Evolutionary conservation across 2,329 filamentous ascomycete genomes (phyloP), one percentile per base, ranked within the genome.

Genomic region (Fusarium nygamai): DNA sequence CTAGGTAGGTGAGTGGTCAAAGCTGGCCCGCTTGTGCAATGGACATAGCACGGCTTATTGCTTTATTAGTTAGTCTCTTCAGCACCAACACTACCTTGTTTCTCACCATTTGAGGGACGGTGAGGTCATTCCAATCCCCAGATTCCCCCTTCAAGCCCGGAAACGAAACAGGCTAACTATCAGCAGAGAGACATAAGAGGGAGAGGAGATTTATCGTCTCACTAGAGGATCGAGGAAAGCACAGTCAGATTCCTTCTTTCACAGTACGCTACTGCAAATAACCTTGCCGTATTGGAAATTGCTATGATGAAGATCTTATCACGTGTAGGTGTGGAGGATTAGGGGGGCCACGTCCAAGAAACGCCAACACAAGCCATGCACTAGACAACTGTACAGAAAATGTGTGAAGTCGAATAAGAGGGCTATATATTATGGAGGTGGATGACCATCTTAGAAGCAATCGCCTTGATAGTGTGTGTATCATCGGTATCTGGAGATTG

Each of bases 281-380:
- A 72, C 71, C 67, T 74, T 74, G 68, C 48, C 33, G 27, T 63
- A 19, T 66, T 69, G 58, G 53, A 74, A 78, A 78, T 78, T 78
- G 60, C 60, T 70, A 44, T 70, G 70, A 66, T 76, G 76, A 76
- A 76, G 76, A 78, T 78, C 76, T 59, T 64, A 71, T 78, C 76
- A 78, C 75, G 74, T 78, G 75, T 71, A 39, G 61, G 39, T 68
- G 76, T 75, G 74, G 76, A 76, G 64, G 64, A 65, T 56, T 54
- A 65, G 61, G 75, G 75, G 74, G 69, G 53, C 50, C 46, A 54
- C 56, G 43, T 65, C 51, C 58, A 71, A 61, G 62, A 59, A 61
- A 65, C 62, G 67, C 51, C 61, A 59, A 51, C 61, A 56, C 61
- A 58, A 47, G 41, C 57, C 19, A 58, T 54, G 41, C 47, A 63